These are phyloP conservation scores for Paraphoma chrysanthemicola DNA, from an alignment of 2,329 filamentous ascomycete species.

Conservation along the genomic window DNA sequence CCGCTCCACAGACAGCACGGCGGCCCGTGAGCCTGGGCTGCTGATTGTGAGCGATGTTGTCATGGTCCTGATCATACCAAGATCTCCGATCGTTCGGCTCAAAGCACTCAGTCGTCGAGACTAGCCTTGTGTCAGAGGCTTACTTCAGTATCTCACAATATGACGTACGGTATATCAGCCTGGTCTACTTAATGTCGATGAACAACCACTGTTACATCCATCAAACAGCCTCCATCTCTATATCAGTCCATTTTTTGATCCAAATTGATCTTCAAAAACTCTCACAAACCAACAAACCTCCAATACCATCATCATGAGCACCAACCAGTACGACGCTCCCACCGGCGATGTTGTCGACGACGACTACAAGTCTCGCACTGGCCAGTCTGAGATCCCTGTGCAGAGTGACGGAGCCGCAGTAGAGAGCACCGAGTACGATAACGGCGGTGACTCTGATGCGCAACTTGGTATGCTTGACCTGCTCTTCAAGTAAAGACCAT, in stretches of 20 bases:
- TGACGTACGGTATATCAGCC: constrained; percentile 12
- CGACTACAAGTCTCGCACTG: constrained; percentile 56
- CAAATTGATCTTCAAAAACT: not conserved
- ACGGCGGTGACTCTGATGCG: constrained; percentile 57
- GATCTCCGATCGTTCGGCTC: constrained; percentile 3
- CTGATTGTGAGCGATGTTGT: constrained; percentile 25
- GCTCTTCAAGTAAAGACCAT: not conserved
- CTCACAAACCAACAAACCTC: not conserved
- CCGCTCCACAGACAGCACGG: constrained; percentile 10
- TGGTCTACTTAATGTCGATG: not conserved
- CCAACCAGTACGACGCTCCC: constrained; percentile 41
- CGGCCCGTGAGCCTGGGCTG: not conserved
- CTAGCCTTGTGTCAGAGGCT: not conserved
- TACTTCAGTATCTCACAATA: constrained; percentile 1
- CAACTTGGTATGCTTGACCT: constrained; percentile 51
- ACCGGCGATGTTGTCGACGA: constrained; percentile 49
- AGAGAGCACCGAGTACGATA: constrained; percentile 51
- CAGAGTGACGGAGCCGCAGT: constrained; percentile 55
- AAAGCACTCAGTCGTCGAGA: not conserved
- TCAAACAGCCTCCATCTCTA: not conserved
- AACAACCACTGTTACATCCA: too few relatives aligned
- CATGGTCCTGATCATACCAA: constrained; percentile 17
- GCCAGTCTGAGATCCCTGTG: constrained; percentile 54
- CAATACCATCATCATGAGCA: constrained; percentile 33
- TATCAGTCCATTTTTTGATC: not conserved